Conservation (phyloP, 1,139 yeast species). For the Petasospora rhodanensis region DNA sequence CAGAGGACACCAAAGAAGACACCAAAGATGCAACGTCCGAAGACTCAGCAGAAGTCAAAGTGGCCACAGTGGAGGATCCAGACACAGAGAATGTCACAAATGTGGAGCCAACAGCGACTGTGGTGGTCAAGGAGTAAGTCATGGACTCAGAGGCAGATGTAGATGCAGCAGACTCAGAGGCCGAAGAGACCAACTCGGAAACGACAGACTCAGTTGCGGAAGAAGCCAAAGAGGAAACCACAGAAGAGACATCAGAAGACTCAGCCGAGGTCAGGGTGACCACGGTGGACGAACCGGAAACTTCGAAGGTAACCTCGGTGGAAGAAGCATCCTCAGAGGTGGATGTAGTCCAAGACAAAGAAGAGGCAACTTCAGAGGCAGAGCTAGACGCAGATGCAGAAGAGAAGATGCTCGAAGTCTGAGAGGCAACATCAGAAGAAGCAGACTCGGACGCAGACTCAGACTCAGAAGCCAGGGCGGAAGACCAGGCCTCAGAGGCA, state of each 20-base stretch:
- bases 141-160: slow-evolving; percentile 4
- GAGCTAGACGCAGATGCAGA: too few relatives aligned
- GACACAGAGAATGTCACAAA: slow-evolving; percentile 3
- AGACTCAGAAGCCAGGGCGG: too few relatives aligned
- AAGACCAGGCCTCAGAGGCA: too few relatives aligned
- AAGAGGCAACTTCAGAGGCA: too few relatives aligned
- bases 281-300: neutral
- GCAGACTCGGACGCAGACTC: too few relatives aligned
- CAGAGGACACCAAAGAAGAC: slow-evolving; percentile 2
- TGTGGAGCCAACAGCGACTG: neutral
- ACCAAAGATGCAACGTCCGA: slow-evolving; percentile 4
- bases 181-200: slow-evolving; percentile 4
- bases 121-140: slow-evolving; percentile 5
- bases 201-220: slow-evolving; percentile 1
- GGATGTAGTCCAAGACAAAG: too few relatives aligned
- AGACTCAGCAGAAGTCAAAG: slow-evolving; percentile 6
- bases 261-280: neutral
- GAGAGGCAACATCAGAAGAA: too few relatives aligned
- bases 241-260: neutral
- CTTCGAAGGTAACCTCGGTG: too few relatives aligned
- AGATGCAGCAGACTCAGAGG: slow-evolving; percentile 7
- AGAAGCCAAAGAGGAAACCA: neutral
- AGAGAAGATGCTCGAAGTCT: too few relatives aligned
- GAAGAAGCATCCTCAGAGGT: too few relatives aligned
- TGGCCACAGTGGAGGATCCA: slow-evolving; percentile 9